phyloP scores from a whole-genome alignment of 1,284 basidiomycete species.

The Phlebopus sp. region DNA sequence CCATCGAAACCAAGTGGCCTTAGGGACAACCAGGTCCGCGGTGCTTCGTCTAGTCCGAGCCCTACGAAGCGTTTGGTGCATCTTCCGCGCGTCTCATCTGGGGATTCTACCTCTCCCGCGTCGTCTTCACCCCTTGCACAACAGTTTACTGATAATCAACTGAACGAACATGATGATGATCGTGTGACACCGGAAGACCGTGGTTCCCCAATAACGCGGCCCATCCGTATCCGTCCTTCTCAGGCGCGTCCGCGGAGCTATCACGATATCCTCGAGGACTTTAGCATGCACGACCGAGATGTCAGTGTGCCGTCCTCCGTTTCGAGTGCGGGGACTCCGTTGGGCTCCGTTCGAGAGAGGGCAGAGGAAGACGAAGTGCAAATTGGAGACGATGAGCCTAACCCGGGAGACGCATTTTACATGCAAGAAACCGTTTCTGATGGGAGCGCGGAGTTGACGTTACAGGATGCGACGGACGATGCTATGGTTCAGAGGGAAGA shows the following conservation, averaged over 20 bases:
- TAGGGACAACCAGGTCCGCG: slow-evolving; percentile 11
- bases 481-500: slow-evolving; percentile 40
- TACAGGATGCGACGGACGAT: slow-evolving; percentile 4
- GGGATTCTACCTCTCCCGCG: slow-evolving; percentile 7
- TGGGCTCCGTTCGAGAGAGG: slow-evolving; percentile 29
- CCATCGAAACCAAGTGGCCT: slow-evolving; percentile 21
- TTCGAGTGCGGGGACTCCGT: slow-evolving; percentile 23
- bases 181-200: slow-evolving; percentile 9
- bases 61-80: slow-evolving; percentile 22
- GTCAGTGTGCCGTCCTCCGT: slow-evolving; percentile 32
- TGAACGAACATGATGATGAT: background rate
- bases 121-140: slow-evolving; percentile 4
- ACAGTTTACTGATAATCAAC: background rate
- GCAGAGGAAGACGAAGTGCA: slow-evolving; percentile 17
- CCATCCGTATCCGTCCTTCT: slow-evolving; percentile 36
- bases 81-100: slow-evolving; percentile 23
- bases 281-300: slow-evolving; percentile 40
- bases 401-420: background rate
- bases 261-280: slow-evolving; percentile 63
- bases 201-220: slow-evolving; percentile 16
- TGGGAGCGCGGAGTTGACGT: background rate
- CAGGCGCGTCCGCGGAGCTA: slow-evolving; percentile 56
- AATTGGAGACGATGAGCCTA: background rate
- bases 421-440: no score
- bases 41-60: slow-evolving; percentile 19